Base-by-base conservation (phyloP, 306 rosid genomes). In the Trichosanthes truncata region DNA sequence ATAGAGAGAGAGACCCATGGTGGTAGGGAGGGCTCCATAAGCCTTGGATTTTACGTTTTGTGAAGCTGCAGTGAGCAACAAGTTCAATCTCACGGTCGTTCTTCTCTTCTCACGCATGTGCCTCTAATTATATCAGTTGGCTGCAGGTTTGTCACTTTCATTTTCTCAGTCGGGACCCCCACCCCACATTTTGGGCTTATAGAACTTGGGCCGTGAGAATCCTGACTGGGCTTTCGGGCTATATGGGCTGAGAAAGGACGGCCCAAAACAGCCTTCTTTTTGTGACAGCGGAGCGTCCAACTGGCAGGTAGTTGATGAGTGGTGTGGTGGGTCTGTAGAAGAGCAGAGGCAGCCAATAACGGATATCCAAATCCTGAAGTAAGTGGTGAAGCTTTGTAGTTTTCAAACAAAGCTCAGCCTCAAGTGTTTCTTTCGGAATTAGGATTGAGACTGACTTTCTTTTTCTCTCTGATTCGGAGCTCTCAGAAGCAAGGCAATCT, bases 41-140 rank as follows among this genome's bases (percentile, higher is more conserved):
- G 84, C 89, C 88, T 91, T 85, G 93, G 88, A 91, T 85, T 87
- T 89, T 66, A 83, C 80, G 84, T 83, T 86, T 84, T 48, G 43
- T n/a, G 75, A 20, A 68, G 52, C 45, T 31, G 72, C 25, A 65
- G 72, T 35, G 9, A 7, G 45, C 72, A 67, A 67, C 49, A 67
- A 56, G 52, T 80, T 61, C 59, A 41, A 82, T 83, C 51, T 77
- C 52, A 83, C 74, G 77, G 38, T 29, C 79, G 80, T 78, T 12
- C 66, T 63, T 26, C 66, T 65, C 74, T 80, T 74, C 77, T 71
- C 57, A 6, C 57, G 14, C 93, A 86, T 83, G 90, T 88, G 97
- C 89, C 79, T 78, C 78, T 84, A 82, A 89, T 93, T 71, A 89
- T 91, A 65, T 68, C 33, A 33, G 76, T 82, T 87, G 83, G 94